Conservation (phyloP, 2,329 filamentous ascomycete species). For the Aspergillus amoenus region DNA sequence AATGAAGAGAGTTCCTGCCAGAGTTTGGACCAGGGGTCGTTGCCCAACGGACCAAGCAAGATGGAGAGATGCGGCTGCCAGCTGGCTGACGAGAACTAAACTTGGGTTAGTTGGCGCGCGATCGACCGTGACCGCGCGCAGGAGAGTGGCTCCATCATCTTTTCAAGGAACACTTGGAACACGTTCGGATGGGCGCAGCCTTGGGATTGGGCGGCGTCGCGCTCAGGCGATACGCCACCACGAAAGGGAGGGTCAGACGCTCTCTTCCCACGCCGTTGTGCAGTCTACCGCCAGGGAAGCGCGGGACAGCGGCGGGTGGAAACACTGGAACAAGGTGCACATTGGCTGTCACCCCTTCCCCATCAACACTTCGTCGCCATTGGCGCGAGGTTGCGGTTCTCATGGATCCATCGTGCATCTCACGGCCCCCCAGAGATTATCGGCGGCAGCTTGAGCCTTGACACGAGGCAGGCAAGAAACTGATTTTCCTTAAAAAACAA, state of each 20-base stretch:
- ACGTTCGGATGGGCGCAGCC: background rate
- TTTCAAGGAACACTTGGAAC: background rate
- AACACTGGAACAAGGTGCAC: background rate
- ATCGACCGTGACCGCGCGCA: slow-evolving; percentile 37
- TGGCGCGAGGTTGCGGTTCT: slow-evolving; percentile 27
- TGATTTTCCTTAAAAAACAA: background rate
- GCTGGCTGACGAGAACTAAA: slow-evolving; percentile 23
- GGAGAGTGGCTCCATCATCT: slow-evolving; percentile 11
- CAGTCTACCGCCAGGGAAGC: slow-evolving; percentile 24
- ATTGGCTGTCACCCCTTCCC: slow-evolving; percentile 4
- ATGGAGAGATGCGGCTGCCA: slow-evolving; percentile 25
- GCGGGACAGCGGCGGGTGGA: slow-evolving; percentile 21
- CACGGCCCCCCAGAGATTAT: background rate
- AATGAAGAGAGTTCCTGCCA: slow-evolving; percentile 4
- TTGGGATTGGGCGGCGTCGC: slow-evolving; percentile 20
- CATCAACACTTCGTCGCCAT: slow-evolving; percentile 25
- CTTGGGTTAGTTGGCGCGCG: slow-evolving; percentile 35
- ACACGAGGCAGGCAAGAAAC: background rate
- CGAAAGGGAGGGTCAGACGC: slow-evolving; percentile 18
- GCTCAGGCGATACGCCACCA: slow-evolving; percentile 32
- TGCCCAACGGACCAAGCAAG: slow-evolving; percentile 12
- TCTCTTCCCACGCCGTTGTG: slow-evolving; percentile 5
- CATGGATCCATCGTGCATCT: background rate
- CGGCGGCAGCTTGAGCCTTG: background rate
- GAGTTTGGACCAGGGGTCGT: slow-evolving; percentile 11